These are phyloP conservation scores for Penicillium frequentans DNA, from an alignment of 2,329 filamentous ascomycete species.

Conservation along the genomic window DNA sequence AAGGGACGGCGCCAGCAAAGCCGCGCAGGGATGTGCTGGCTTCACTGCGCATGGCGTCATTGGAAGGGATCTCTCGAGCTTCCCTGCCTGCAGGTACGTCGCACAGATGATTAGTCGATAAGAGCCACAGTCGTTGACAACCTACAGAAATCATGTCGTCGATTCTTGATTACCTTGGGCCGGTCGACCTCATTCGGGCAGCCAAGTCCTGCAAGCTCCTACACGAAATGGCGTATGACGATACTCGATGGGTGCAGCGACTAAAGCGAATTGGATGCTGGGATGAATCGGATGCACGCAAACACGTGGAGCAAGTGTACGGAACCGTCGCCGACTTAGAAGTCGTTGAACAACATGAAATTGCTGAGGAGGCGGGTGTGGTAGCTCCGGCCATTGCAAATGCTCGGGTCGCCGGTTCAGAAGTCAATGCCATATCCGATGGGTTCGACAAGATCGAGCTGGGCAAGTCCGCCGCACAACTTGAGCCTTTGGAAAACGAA, in stretches of 20 bases:
- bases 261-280: conserved; percentile 86
- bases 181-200: conserved; percentile 80
- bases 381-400: conserved; percentile 15
- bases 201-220: conserved; percentile 81
- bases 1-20: conserved; percentile 36
- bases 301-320: conserved; percentile 70
- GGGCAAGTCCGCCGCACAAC: conserved; percentile 34
- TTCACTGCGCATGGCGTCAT: conserved; percentile 75
- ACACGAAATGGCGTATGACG: conserved; percentile 98
- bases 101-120: not conserved
- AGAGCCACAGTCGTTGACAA: conserved; percentile 22
- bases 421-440: conserved; percentile 52
- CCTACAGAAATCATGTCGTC: conserved; percentile 75
- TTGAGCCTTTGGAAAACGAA: conserved; percentile 35
- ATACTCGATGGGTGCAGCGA: conserved; percentile 88
- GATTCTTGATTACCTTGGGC: conserved; percentile 85
- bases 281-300: conserved; percentile 84
- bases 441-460: conserved; percentile 79
- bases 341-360: conserved; percentile 29
- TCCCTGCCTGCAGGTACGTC: conserved; percentile 75
- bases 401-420: conserved; percentile 16
- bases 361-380: conserved; percentile 15
- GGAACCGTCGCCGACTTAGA: conserved; percentile 30
- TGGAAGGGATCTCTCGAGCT: conserved; percentile 71
- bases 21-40: conserved; percentile 62